Conservation (phyloP, 331 rosid genomes). For the Stylosanthes scabra region DNA sequence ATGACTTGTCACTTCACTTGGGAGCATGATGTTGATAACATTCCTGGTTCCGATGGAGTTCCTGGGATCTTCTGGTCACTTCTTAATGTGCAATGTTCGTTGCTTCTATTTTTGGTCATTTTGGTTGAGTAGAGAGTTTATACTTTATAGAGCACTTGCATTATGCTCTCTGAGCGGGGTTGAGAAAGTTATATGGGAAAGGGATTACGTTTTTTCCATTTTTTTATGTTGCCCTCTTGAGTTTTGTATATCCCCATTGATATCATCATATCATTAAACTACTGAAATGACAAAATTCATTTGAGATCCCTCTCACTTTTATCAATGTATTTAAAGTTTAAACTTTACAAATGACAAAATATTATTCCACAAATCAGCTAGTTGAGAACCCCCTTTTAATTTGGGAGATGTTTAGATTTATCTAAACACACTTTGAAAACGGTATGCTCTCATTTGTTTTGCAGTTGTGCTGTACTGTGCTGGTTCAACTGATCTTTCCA, state of each 20-base stretch:
- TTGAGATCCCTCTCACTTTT: background rate
- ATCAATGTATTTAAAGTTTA: background rate
- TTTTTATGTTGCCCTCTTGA: constrained; percentile 1
- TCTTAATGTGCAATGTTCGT: too few relatives aligned
- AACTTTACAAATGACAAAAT: too few relatives aligned
- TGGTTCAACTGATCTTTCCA: too few relatives aligned
- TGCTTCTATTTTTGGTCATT: too few relatives aligned
- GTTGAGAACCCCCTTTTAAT: too few relatives aligned
- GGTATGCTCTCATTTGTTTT: too few relatives aligned
- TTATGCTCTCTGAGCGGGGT: constrained; percentile 2
- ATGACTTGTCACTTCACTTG: constrained; percentile 23
- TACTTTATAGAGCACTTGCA: constrained; percentile 5
- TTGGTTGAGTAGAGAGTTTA: constrained; percentile 8
- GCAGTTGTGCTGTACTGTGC: too few relatives aligned
- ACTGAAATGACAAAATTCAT: constrained; percentile 2
- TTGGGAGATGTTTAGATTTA: too few relatives aligned
- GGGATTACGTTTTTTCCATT: constrained; percentile 13
- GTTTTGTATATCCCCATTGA: constrained; percentile 24
- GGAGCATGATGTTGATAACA: constrained; percentile 21
- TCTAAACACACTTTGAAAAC: too few relatives aligned
- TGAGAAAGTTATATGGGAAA: constrained; percentile 16
- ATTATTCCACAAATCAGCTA: too few relatives aligned
- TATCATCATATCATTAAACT: constrained; percentile 16
- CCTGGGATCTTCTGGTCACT: background rate
- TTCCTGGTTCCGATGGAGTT: constrained; percentile 6